Evolutionary conservation across 1,284 basidiomycete species (phyloP).

Genomic region (Puccinia triticina): DNA sequence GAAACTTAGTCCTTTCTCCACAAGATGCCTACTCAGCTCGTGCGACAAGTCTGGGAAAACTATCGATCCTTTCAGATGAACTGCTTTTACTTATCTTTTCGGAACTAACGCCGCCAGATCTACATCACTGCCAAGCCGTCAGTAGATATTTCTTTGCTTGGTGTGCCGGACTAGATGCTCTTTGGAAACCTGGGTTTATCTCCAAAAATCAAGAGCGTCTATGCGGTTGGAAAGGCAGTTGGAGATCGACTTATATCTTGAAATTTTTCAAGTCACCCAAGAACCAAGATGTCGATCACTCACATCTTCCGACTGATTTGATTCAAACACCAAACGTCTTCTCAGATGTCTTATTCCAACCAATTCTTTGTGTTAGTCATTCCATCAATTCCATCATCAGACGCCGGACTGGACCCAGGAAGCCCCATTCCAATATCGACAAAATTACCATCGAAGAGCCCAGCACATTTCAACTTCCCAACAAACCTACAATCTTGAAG

Average conservation of each 20-base stretch:
- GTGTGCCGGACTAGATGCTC: conserved; percentile 27
- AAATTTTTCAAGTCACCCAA: conserved; percentile 47
- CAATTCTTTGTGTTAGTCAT: conserved; percentile 56
- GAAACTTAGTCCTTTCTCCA: conserved; percentile 26
- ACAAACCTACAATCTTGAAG: conserved; percentile 57
- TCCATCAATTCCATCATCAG: neutral
- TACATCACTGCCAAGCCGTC: conserved; percentile 9
- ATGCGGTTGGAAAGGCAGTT: conserved; percentile 54
- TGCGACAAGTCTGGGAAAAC: neutral
- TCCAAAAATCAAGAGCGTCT: conserved; percentile 49
- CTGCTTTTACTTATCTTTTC: conserved; percentile 21
- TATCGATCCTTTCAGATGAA: conserved; percentile 35
- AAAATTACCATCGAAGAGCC: conserved; percentile 34
- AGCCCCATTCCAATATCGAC: conserved; percentile 52
- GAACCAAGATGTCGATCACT: conserved; percentile 24
- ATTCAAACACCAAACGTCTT: conserved; percentile 55
- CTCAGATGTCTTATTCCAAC: conserved; percentile 60
- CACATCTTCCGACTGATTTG: conserved; percentile 54
- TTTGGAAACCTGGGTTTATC: conserved; percentile 32
- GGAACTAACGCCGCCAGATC: conserved; percentile 8
- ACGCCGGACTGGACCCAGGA: conserved; percentile 28
- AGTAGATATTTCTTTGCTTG: conserved; percentile 37
- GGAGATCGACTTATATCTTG: conserved; percentile 57
- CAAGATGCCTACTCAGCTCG: neutral
- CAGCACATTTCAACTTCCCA: conserved; percentile 17